Conservation (phyloP, 345 rosid genomes). For the Combretum micranthum region DNA sequence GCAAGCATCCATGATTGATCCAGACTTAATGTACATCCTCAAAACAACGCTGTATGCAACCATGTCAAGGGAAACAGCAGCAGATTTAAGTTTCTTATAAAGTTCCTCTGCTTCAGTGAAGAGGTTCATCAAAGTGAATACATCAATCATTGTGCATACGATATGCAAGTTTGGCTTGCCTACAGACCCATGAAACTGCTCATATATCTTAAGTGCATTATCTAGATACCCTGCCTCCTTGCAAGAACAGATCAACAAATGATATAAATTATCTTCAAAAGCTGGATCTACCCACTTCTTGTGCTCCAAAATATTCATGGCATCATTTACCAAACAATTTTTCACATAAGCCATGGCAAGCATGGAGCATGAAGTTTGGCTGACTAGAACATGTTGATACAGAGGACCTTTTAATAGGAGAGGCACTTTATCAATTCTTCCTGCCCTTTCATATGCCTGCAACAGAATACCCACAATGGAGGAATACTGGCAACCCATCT, state of each 20-base stretch:
- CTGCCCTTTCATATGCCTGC: constrained; percentile 68
- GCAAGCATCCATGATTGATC: constrained; percentile 64
- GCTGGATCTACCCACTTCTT: constrained; percentile 65
- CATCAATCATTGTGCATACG: constrained; percentile 72
- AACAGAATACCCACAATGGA: constrained; percentile 61
- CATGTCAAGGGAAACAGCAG: constrained; percentile 54
- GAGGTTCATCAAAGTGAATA: constrained; percentile 42
- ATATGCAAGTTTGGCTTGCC: constrained; percentile 60
- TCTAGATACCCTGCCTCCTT: constrained; percentile 59
- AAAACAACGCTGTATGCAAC: constrained; percentile 69
- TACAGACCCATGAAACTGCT: constrained; percentile 31
- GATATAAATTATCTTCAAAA: constrained; percentile 80
- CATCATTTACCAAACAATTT: constrained; percentile 57
- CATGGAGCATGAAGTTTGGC: constrained; percentile 79
- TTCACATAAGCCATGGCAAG: constrained; percentile 81
- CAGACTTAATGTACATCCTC: constrained; percentile 77
- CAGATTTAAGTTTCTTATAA: constrained; percentile 55
- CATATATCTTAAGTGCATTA: constrained; percentile 59
- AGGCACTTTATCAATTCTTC: constrained; percentile 56
- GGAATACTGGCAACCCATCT: constrained; percentile 58
- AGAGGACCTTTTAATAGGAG: constrained; percentile 52
- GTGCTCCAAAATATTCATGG: constrained; percentile 47
- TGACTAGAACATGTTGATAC: constrained; percentile 47
- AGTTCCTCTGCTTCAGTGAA: constrained; percentile 59
- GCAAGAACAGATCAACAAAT: constrained; percentile 77